These are phyloP conservation scores for Neostapfia colusana DNA, from an alignment of 176 grass and related monocot species.

Conservation along the genomic window DNA sequence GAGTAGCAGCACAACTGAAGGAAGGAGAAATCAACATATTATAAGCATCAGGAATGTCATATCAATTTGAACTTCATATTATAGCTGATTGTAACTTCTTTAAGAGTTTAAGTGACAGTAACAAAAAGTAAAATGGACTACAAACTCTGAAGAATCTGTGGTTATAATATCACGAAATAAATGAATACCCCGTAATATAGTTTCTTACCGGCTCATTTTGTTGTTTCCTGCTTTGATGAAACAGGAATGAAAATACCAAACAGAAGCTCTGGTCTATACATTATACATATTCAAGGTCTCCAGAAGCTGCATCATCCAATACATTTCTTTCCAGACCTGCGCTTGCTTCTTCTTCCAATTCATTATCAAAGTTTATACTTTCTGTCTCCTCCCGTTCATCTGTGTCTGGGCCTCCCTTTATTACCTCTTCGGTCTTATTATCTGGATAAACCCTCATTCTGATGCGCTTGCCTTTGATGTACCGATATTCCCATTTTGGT, in stretches of 20 bases:
- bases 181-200: background rate
- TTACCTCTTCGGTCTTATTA: constrained; percentile 20
- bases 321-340: constrained; percentile 36
- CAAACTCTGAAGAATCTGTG: too few relatives aligned
- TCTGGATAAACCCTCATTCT: constrained; percentile 63
- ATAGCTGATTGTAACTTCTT: background rate
- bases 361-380: constrained; percentile 18
- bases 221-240: constrained; percentile 11
- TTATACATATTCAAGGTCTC: constrained; percentile 44
- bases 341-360: constrained; percentile 36
- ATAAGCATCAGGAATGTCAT: background rate
- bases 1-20: constrained; percentile 6
- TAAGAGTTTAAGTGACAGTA: too few relatives aligned
- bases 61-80: background rate
- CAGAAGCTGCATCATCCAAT: constrained; percentile 42
- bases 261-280: constrained; percentile 33
- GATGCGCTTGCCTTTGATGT: constrained; percentile 84
- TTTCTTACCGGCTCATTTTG: constrained; percentile 19
- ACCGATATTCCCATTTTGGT: constrained; percentile 74
- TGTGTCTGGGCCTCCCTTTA: background rate
- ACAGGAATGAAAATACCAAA: constrained; percentile 8
- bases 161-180: background rate
- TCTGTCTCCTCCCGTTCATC: constrained; percentile 24
- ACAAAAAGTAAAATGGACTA: too few relatives aligned
- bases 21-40: background rate